phyloP scores from a whole-genome alignment of 495 filamentous ascomycete species.

The Aspergillus saccharolyticus region DNA sequence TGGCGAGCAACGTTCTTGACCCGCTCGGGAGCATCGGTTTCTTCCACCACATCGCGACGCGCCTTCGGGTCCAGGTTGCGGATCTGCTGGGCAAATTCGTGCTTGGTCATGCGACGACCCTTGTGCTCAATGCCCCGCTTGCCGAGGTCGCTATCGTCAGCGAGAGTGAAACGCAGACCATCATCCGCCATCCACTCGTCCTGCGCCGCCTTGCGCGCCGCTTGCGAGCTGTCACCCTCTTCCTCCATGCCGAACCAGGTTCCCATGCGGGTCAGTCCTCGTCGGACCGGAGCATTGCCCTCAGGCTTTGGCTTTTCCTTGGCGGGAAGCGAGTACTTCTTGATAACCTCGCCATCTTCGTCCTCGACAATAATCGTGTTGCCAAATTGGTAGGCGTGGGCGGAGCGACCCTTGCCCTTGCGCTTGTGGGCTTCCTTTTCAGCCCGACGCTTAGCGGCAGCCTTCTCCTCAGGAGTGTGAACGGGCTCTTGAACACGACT shows the following conservation, averaged over 20 bases:
- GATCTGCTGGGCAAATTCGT: slow-evolving; percentile 85
- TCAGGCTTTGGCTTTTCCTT: slow-evolving; percentile 25
- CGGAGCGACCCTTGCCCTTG: slow-evolving; percentile 50
- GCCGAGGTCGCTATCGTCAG: slow-evolving; percentile 30
- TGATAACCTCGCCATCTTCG: slow-evolving; percentile 93
- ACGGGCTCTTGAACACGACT: slow-evolving; percentile 13
- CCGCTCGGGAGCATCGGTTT: slow-evolving; percentile 57
- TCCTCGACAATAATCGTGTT: slow-evolving; percentile 98
- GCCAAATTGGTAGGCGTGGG: slow-evolving; percentile 91
- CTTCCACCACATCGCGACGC: slow-evolving; percentile 63
- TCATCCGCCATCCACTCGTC: slow-evolving; percentile 59
- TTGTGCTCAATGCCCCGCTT: slow-evolving; percentile 33
- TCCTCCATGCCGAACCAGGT: slow-evolving; percentile 57
- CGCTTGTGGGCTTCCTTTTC: slow-evolving; percentile 18
- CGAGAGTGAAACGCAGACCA: slow-evolving; percentile 81
- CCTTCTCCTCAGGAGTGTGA: slow-evolving; percentile 17
- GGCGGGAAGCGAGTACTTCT: slow-evolving; percentile 83
- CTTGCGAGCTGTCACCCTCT: slow-evolving; percentile 40
- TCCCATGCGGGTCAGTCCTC: slow-evolving; percentile 54
- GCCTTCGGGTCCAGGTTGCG: slow-evolving; percentile 72
- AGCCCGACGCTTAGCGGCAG: slow-evolving; percentile 17
- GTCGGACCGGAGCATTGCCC: slow-evolving; percentile 32
- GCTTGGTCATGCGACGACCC: slow-evolving; percentile 80
- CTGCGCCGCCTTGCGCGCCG: slow-evolving; percentile 26
- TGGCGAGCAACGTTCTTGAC: slow-evolving; percentile 53